Conservation (phyloP, 768 basidiomycete species). For the Pleurotus platypus region DNA sequence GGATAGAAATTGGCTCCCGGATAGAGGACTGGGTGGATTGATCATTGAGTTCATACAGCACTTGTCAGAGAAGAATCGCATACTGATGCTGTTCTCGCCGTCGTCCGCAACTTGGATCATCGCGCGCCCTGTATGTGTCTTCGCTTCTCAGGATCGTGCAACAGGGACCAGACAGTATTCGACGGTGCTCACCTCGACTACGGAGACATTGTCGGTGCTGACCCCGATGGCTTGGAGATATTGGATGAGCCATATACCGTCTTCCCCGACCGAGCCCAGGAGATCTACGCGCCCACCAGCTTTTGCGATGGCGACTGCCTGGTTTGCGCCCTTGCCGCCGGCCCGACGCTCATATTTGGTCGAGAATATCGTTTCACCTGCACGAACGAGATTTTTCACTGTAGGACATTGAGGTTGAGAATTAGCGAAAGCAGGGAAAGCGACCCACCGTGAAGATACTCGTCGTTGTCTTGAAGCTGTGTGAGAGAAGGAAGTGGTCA, state of each 20-base stretch:
- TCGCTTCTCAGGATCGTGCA: neutral
- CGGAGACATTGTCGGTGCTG: constrained; percentile 30
- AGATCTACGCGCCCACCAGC: constrained; percentile 47
- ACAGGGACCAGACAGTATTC: neutral
- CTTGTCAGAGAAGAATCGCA: constrained; percentile 12
- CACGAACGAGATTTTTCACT: constrained; percentile 52
- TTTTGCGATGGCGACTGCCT: constrained; percentile 52
- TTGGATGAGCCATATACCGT: constrained; percentile 47
- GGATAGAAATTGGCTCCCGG: constrained; percentile 48
- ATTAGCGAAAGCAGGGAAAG: too few species aligned
- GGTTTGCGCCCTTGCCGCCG: constrained; percentile 66
- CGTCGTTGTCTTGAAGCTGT: constrained; percentile 42
- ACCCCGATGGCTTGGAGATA: constrained; percentile 37
- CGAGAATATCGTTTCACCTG: constrained; percentile 61
- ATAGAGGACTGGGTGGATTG: constrained; percentile 41
- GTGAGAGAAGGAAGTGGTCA: constrained; percentile 2
- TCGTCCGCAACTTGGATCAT: constrained; percentile 54
- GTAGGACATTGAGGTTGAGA: neutral
- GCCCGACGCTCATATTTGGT: constrained; percentile 41
- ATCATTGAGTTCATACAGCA: neutral
- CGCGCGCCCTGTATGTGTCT: constrained; percentile 56
- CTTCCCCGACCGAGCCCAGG: constrained; percentile 50
- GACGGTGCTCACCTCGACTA: constrained; percentile 31
- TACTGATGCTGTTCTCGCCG: constrained; percentile 65
- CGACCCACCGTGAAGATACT: constrained; percentile 49